Evolutionary conservation across 116 monocot species (phyloP).

Genomic region (Thalassia testudinum): DNA sequence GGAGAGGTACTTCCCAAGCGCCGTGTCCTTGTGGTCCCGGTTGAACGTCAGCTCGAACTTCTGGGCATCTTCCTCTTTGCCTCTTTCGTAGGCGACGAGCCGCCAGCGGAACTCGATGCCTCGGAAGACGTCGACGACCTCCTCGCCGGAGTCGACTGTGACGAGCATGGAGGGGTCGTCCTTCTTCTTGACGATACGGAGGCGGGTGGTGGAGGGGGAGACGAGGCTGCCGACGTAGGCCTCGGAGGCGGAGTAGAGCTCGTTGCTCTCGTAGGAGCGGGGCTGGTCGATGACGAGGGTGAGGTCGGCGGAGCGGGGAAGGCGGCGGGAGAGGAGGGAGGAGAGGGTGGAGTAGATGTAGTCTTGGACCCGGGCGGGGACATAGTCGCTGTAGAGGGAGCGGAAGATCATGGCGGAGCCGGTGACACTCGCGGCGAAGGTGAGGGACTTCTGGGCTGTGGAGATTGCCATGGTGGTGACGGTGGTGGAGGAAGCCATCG

Average conservation of each 20-base stretch:
- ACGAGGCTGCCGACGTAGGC: too few species aligned
- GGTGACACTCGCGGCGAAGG: too few species aligned
- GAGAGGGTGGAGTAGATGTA: too few species aligned
- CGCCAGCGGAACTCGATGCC: too few species aligned
- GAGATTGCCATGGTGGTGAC: too few species aligned
- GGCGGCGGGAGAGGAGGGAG: too few species aligned
- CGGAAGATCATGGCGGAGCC: too few species aligned
- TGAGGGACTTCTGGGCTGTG: too few species aligned
- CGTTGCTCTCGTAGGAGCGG: constrained; percentile 11
- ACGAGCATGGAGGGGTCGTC: constrained; percentile 7
- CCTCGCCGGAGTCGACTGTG: constrained; percentile 21
- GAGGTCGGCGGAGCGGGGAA: too few species aligned
- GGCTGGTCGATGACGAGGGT: constrained; percentile 14
- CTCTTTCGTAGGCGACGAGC: too few species aligned
- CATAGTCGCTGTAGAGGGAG: constrained; percentile 7
- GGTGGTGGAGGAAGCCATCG: constrained; percentile 7
- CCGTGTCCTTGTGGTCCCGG: constrained; percentile 18
- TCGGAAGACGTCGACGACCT: constrained; percentile 26
- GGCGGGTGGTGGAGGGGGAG: too few species aligned
- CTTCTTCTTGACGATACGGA: constrained; percentile 12
- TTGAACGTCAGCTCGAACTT: constrained; percentile 33
- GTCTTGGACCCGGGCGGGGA: too few species aligned
- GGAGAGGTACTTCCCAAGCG: not conserved
- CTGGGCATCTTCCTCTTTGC: not conserved
- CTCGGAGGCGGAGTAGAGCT: constrained; percentile 14